phyloP scores from a whole-genome alignment of 306 rosid genomes.

The Castanea crenata region DNA sequence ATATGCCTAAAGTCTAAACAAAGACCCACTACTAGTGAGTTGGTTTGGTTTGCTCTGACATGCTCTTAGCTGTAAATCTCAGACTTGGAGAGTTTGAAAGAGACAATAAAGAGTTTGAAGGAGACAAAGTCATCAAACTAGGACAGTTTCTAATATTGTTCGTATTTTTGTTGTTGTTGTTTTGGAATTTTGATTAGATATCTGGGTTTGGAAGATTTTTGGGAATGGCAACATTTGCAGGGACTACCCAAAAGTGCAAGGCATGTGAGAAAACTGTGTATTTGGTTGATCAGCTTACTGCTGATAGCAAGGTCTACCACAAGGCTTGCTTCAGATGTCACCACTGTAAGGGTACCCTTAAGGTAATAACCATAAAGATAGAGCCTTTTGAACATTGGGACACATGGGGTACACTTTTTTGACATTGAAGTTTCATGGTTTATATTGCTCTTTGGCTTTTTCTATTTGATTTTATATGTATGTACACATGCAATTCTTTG shows the following conservation, averaged over 20 bases:
- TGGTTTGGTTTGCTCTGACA: conserved; percentile 18
- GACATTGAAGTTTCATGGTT: background rate
- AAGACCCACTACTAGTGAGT: conserved; percentile 19
- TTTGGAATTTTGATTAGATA: conserved; percentile 8
- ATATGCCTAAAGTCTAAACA: conserved; percentile 23
- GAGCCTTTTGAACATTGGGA: background rate
- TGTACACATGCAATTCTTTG: background rate
- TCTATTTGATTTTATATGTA: conserved; percentile 5
- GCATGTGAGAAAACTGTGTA: conserved; percentile 93
- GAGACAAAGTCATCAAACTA: conserved; percentile 4
- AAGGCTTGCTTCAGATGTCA: conserved; percentile 92
- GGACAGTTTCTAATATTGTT: background rate
- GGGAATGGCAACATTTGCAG: conserved; percentile 77
- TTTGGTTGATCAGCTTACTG: conserved; percentile 82
- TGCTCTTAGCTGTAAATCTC: conserved; percentile 34
- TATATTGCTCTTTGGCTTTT: background rate
- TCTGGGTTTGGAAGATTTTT: conserved; percentile 6
- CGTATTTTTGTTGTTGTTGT: conserved; percentile 12
- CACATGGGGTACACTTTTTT: background rate
- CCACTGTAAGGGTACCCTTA: conserved; percentile 96
- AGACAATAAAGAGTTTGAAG: background rate
- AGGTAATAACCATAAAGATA: conserved; percentile 36
- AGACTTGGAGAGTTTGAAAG: conserved; percentile 11
- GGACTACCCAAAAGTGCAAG: conserved; percentile 92
- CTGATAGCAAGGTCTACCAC: conserved; percentile 83